Evolutionary conservation across 805 yeast genomes (phyloP).

Genomic region (Kuraishia piskuri): DNA sequence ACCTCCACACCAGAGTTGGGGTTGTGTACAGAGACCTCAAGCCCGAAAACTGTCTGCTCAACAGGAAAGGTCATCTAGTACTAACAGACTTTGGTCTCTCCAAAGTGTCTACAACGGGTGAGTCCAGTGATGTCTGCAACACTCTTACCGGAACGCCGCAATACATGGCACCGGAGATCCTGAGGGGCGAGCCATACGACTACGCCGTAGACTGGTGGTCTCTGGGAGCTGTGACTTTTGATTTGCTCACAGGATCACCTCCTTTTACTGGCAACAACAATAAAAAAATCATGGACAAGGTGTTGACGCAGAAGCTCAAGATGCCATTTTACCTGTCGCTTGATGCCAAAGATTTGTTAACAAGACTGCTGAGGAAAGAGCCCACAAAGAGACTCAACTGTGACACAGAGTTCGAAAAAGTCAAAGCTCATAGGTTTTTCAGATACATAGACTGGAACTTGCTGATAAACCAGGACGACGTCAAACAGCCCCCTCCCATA

Average conservation of each 20-base stretch:
- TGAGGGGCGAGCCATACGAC: conserved; percentile 70
- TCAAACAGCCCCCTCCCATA: conserved; percentile 70
- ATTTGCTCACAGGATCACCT: conserved; percentile 78
- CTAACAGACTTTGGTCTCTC: conserved; percentile 82
- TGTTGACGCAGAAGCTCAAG: conserved; percentile 54
- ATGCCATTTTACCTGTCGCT: conserved; percentile 70
- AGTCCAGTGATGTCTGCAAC: conserved; percentile 35
- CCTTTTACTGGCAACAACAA: conserved; percentile 83
- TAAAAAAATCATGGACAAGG: conserved; percentile 67
- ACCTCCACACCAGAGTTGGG: conserved; percentile 63
- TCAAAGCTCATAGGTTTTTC: conserved; percentile 66
- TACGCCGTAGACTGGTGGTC: conserved; percentile 90
- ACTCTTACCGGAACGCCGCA: conserved; percentile 73
- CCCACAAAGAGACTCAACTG: conserved; percentile 57
- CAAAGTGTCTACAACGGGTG: conserved; percentile 43
- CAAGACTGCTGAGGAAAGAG: conserved; percentile 58
- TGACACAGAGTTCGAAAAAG: conserved; percentile 41
- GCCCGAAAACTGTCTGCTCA: conserved; percentile 82
- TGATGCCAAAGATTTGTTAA: conserved; percentile 72
- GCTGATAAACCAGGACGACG: conserved; percentile 38
- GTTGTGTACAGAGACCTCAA: conserved; percentile 82
- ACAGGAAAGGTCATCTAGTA: conserved; percentile 70
- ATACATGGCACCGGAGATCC: conserved; percentile 86
- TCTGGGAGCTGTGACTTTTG: conserved; percentile 72
- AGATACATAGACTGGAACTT: conserved; percentile 66